A percentile compares a stretch with the other conserved stretches of the same genome.
phyloP scores from a whole-genome alignment of 116 monocot species.

The Dioscorea cayenensis region DNA sequence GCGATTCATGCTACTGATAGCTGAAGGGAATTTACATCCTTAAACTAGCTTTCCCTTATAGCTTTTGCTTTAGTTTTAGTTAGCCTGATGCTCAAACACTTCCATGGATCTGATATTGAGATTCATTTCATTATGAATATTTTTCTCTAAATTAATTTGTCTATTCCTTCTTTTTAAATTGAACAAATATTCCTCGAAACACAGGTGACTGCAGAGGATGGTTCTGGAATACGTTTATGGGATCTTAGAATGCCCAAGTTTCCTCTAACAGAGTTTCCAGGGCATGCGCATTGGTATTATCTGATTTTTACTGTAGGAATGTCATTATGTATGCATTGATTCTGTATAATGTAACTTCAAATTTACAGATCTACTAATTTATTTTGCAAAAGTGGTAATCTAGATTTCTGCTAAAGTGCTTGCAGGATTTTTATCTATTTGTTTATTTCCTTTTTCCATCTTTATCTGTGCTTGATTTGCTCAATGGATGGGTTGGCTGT shows the following conservation, averaged over 20 bases:
- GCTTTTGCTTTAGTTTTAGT: no score
- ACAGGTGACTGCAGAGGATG: conserved; percentile 91
- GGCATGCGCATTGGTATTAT: conserved; percentile 91
- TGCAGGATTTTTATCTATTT: not conserved
- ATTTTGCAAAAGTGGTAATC: not conserved
- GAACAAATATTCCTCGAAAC: not conserved
- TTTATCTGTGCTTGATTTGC: not conserved
- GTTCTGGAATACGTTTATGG: conserved; percentile 82
- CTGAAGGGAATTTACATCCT: no score
- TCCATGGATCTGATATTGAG: no score
- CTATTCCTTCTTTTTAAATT: no score
- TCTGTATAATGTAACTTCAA: not conserved
- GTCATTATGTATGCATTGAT: no score
- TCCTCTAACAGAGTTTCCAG: conserved; percentile 71
- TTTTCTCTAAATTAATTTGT: no score
- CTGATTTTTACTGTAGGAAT: conserved; percentile 9
- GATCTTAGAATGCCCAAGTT: conserved; percentile 84
- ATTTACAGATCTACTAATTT: not conserved
- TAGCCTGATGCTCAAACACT: no score
- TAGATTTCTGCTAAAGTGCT: not conserved
- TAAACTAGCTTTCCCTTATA: no score
- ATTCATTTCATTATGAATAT: no score
- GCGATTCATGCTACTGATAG: no score
- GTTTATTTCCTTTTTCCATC: not conserved
- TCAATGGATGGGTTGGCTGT: not conserved